phyloP scores from a whole-genome alignment of 164 flowering plant genomes.

The Stephania yunnanensis region DNA sequence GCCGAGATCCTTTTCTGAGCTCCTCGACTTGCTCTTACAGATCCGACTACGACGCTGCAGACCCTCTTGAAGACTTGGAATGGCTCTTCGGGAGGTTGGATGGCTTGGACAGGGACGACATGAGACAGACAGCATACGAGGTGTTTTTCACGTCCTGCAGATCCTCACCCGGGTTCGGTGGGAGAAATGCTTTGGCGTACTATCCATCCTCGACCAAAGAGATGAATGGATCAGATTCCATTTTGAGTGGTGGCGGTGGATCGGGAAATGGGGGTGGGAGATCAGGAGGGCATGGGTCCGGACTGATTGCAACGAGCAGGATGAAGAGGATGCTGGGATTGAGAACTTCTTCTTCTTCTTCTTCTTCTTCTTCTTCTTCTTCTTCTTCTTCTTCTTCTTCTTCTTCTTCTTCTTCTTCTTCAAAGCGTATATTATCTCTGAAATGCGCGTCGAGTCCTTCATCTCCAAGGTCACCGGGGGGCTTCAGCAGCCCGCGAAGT shows the following conservation, averaged over 20 bases:
- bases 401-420: background rate
- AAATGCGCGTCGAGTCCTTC: too few species aligned
- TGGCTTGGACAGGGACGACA: slow-evolving; percentile 7
- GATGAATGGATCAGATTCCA: background rate
- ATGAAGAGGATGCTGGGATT: slow-evolving; percentile 4
- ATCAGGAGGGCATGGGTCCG: background rate
- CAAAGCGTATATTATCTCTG: too few species aligned
- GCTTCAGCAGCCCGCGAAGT: background rate
- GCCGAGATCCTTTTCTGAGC: too few species aligned
- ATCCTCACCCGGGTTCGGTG: slow-evolving; percentile 7
- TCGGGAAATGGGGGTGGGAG: too few species aligned
- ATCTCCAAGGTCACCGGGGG: too few species aligned
- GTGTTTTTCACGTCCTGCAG: slow-evolving; percentile 8
- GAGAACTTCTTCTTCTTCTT: background rate
- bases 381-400: too few species aligned
- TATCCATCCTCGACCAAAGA: background rate
- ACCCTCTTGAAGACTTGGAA: background rate
- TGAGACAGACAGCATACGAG: slow-evolving; percentile 8
- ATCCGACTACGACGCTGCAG: too few species aligned
- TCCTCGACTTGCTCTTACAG: too few species aligned
- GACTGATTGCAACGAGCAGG: slow-evolving; percentile 2
- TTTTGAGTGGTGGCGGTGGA: background rate
- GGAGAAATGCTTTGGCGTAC: slow-evolving; percentile 3
- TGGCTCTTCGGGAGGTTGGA: slow-evolving; percentile 1
- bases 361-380: too few species aligned